phyloP scores from a whole-genome alignment of 2,329 filamentous ascomycete species.

The Rugonectria rugulosa region DNA sequence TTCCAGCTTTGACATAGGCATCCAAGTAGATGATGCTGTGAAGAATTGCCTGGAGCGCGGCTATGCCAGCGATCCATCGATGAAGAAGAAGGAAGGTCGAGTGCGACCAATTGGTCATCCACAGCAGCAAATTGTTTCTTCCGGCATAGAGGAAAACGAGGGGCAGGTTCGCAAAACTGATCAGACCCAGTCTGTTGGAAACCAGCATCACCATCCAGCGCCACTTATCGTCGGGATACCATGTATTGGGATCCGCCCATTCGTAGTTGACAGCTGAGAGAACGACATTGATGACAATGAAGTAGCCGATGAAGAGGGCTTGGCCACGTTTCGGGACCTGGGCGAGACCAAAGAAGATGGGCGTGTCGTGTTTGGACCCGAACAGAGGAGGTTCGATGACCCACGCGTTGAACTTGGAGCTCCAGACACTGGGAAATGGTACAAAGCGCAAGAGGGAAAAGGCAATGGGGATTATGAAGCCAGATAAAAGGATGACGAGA shows the following conservation, averaged over 20 bases:
- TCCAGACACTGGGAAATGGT: neutral
- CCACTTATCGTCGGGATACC: slow-evolving; percentile 10
- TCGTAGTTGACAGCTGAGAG: slow-evolving; percentile 36
- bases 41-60: slow-evolving; percentile 51
- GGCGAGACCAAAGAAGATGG: slow-evolving; percentile 24
- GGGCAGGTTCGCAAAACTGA: slow-evolving; percentile 45
- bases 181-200: slow-evolving; percentile 33
- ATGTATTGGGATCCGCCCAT: neutral
- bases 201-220: slow-evolving; percentile 46
- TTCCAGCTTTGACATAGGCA: slow-evolving; percentile 39
- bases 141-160: slow-evolving; percentile 51
- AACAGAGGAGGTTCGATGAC: slow-evolving; percentile 30
- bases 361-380: slow-evolving; percentile 25
- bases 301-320: slow-evolving; percentile 48
- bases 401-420: slow-evolving; percentile 23
- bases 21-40: slow-evolving; percentile 52
- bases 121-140: slow-evolving; percentile 55
- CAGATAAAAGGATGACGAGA: neutral
- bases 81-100: slow-evolving; percentile 56
- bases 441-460: neutral
- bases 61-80: slow-evolving; percentile 55
- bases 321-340: slow-evolving; percentile 50
- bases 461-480: neutral
- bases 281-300: slow-evolving; percentile 48
- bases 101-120: slow-evolving; percentile 56